Evolutionary conservation across 2,329 filamentous ascomycete genomes (phyloP).

Genomic region (Coleophoma crateriformis): DNA sequence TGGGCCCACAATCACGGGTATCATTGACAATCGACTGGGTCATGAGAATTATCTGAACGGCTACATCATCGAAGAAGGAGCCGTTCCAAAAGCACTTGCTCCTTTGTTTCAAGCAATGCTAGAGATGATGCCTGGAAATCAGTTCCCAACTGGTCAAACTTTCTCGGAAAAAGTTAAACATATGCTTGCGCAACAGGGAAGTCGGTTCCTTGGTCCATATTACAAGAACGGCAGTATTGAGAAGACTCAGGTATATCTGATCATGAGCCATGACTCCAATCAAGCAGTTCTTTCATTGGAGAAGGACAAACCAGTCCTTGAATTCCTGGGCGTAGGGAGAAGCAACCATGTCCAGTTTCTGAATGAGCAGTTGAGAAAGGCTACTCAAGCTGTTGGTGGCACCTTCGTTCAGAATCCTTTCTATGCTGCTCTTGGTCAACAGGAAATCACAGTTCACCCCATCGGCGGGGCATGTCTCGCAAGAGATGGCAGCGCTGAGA

Average conservation of each 20-base stretch:
- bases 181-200: conserved; percentile 42
- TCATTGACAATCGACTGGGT: conserved; percentile 52
- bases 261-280: conserved; percentile 37
- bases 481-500: conserved; percentile 46
- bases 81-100: conserved; percentile 51
- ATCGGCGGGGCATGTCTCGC: conserved; percentile 62
- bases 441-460: conserved; percentile 61
- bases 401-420: conserved; percentile 55
- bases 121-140: conserved; percentile 44
- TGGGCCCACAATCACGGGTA: conserved; percentile 57
- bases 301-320: conserved; percentile 52
- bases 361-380: conserved; percentile 44
- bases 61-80: conserved; percentile 60
- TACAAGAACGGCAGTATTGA: conserved; percentile 48
- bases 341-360: conserved; percentile 49
- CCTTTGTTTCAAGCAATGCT: conserved; percentile 51
- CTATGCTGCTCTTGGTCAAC: conserved; percentile 46
- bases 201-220: conserved; percentile 54
- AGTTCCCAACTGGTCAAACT: conserved; percentile 30
- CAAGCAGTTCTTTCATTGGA: conserved; percentile 54
- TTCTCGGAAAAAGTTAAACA: conserved; percentile 38
- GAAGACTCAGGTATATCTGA: conserved; percentile 57
- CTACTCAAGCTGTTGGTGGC: conserved; percentile 53
- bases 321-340: conserved; percentile 53
- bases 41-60: conserved; percentile 51